Base-by-base conservation (phyloP, 176 grass and related monocot species). In the Calamus simplicifolius region DNA sequence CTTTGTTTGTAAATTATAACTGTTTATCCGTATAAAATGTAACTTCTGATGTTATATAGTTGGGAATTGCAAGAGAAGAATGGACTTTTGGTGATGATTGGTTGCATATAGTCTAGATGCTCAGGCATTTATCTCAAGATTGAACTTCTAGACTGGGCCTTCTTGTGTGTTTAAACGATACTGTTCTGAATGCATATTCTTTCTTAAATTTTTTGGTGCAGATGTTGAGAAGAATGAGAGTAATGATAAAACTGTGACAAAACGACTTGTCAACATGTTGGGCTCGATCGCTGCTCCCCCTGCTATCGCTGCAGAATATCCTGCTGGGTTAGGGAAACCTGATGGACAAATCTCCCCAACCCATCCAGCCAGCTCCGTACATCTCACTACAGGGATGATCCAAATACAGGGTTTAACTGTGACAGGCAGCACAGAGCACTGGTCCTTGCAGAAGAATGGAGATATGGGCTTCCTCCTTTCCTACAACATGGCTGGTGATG, bases 301-400 rank as follows among this genome's bases (percentile, higher is more conserved):
- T 62, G 79, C 87, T 51, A 72, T 80, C 57, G 87, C 92, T 23
- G 77, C 79, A n/a, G 93, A 92, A 23, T 71, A 63, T 52, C 80
- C 80, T 0, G 27, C 84, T 15, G 25, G 29, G 3, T 62, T 57
- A 6, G 79, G 78, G 50, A 98, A 98, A 71, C 58, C 74, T 56
- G 56, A 71, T 58, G 59, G 28, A 4, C 16, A 2, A 13, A 75
- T 58, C 19, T 59, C 75, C 18, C 66, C 48, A 59, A 56, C 27
- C 69, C 77, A 71, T 35, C 65, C 85, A 6, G 28, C 68, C n/a
- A 82, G 81, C 56, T 73, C 79, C 1, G 61, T 89, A 52, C 81
- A 65, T 6, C 70, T 98, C 21, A 92, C 84, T 0, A 60, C 87
- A 3, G 87, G 93, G 51, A 73, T 92, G 19, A 51, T 92, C 64